These are phyloP conservation scores for Neofusicoccum sp. DNA, from an alignment of 2,329 filamentous ascomycete genomes.

Conservation along the genomic window DNA sequence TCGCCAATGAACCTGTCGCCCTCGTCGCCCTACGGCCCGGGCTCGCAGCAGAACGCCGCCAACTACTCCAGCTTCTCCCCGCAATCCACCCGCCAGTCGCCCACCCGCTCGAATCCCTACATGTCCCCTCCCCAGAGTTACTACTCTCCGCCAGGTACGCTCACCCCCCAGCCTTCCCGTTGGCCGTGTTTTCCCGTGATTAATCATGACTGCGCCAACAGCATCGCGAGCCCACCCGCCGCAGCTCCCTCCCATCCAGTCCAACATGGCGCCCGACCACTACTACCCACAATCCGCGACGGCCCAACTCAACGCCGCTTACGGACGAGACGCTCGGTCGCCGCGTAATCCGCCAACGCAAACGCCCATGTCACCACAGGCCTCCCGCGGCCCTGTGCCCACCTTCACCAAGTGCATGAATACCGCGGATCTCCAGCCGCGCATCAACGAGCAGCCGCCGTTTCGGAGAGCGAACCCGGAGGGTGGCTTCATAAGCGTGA, in stretches of 20 bases:
- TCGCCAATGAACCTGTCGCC: conserved; percentile 95
- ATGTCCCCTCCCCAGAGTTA: conserved; percentile 57
- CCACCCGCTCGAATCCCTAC: conserved; percentile 64
- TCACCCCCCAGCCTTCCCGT: conserved; percentile 17
- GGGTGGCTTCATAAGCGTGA: conserved; percentile 94
- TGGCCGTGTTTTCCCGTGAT: conserved; percentile 25
- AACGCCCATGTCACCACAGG: conserved; percentile 45
- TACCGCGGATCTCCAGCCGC: conserved; percentile 72
- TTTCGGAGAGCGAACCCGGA: conserved; percentile 94
- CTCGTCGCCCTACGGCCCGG: conserved; percentile 71
- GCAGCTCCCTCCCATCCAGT: conserved; percentile 72
- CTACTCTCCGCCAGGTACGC: conserved; percentile 59
- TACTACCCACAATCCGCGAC: conserved; percentile 71
- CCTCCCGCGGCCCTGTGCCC: conserved; percentile 68
- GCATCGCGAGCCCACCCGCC: conserved; percentile 55
- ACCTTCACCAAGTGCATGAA: conserved; percentile 80
- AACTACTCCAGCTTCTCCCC: conserved; percentile 44
- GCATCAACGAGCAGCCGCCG: conserved; percentile 80
- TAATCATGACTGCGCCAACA: conserved; percentile 21
- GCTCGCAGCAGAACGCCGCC: conserved; percentile 50
- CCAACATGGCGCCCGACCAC: conserved; percentile 66
- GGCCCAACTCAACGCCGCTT: conserved; percentile 67
- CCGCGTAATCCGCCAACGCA: conserved; percentile 52
- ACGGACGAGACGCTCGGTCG: conserved; percentile 53
- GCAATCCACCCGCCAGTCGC: conserved; percentile 69